Evolutionary conservation across 192 early-diverging fungal genomes (phyloP).

Genomic region (Mortierella antarctica): DNA sequence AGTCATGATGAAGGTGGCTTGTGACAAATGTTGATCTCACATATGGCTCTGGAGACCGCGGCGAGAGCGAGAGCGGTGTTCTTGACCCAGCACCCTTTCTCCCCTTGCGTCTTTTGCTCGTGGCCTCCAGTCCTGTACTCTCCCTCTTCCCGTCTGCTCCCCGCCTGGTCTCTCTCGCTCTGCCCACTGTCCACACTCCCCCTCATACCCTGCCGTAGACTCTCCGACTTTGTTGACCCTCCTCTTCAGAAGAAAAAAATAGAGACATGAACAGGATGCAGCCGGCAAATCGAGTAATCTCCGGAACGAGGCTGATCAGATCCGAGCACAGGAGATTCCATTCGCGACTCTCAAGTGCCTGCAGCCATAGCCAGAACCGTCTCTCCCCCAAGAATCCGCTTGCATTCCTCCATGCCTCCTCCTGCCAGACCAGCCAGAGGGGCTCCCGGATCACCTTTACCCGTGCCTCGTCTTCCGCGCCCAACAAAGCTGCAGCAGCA

Average conservation of each 20-base stretch:
- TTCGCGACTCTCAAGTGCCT: constrained; percentile 8
- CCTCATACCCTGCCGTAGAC: neutral
- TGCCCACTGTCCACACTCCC: neutral
- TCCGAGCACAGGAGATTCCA: constrained; percentile 23
- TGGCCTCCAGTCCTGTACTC: neutral
- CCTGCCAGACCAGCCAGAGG: constrained; percentile 1
- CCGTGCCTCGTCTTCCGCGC: constrained; percentile 30
- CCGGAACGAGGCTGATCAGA: constrained; percentile 46
- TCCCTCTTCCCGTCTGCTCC: neutral
- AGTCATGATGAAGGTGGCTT: neutral
- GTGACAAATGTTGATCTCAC: neutral
- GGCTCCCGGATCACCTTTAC: constrained; percentile 40
- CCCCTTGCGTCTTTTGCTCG: neutral
- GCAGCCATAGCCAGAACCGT: constrained; percentile 7
- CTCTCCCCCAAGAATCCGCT: constrained; percentile 1
- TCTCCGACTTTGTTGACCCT: neutral
- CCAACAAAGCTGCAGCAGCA: constrained; percentile 9
- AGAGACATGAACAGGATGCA: constrained; percentile 1
- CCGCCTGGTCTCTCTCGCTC: neutral
- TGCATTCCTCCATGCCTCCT: neutral
- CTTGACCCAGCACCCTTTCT: neutral
- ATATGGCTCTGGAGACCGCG: too few species aligned
- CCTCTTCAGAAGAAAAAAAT: neutral
- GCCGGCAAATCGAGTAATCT: constrained; percentile 22
- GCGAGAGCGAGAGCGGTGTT: too few species aligned